Evolutionary conservation across 805 yeast genomes (phyloP).

Genomic region (Saturnispora hagleri): DNA sequence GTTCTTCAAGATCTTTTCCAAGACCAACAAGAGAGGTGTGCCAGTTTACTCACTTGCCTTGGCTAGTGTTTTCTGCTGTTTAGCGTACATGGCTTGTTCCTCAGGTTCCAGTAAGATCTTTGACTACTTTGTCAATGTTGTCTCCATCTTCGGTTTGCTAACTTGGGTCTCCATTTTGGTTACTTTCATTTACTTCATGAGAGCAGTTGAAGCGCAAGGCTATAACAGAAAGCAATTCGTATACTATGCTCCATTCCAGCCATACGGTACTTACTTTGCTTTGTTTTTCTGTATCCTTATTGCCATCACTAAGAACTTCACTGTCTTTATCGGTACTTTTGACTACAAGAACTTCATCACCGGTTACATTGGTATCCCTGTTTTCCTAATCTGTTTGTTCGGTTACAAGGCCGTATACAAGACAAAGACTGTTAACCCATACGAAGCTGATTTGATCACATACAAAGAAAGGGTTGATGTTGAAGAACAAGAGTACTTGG

Average conservation of each 20-base stretch:
- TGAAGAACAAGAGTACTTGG: slow-evolving; percentile 35
- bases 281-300: slow-evolving; percentile 44
- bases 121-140: slow-evolving; percentile 64
- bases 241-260: slow-evolving; percentile 60
- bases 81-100: slow-evolving; percentile 65
- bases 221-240: slow-evolving; percentile 45
- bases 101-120: slow-evolving; percentile 49
- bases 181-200: slow-evolving; percentile 57
- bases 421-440: slow-evolving; percentile 39
- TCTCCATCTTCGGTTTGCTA: slow-evolving; percentile 64
- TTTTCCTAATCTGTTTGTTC: slow-evolving; percentile 42
- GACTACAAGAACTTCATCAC: slow-evolving; percentile 62
- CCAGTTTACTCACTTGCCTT: slow-evolving; percentile 51
- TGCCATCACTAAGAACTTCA: slow-evolving; percentile 59
- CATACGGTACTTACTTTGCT: slow-evolving; percentile 56
- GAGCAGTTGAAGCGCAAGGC: slow-evolving; percentile 62
- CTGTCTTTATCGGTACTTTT: slow-evolving; percentile 52
- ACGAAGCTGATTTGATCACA: slow-evolving; percentile 53
- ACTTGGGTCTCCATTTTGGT: slow-evolving; percentile 67
- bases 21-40: slow-evolving; percentile 60
- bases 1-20: slow-evolving; percentile 61
- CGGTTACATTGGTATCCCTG: slow-evolving; percentile 69
- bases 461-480: slow-evolving; percentile 47
- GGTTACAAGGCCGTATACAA: slow-evolving; percentile 53
- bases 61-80: slow-evolving; percentile 44